Evolutionary conservation across 805 yeast species (phyloP).

Genomic region (Sporopachydermia quercuum): DNA sequence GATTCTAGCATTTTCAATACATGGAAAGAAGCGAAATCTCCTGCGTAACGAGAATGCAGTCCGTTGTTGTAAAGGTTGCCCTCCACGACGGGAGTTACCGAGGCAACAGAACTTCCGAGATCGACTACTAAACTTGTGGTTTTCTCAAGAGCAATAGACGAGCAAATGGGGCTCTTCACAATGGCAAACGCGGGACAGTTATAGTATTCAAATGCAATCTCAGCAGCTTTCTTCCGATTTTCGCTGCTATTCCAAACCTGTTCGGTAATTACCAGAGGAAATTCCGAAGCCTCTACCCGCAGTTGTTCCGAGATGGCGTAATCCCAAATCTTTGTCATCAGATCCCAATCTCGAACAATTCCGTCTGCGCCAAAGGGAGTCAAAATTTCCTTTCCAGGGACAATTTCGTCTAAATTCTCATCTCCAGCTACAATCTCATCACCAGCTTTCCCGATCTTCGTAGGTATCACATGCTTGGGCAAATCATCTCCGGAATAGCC

Average conservation of each 20-base stretch:
- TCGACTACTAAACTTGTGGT: constrained; percentile 71
- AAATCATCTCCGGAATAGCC: constrained; percentile 6
- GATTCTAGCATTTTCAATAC: constrained; percentile 31
- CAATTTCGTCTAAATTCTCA: constrained; percentile 25
- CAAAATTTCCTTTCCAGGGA: constrained; percentile 17
- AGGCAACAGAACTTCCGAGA: constrained; percentile 53
- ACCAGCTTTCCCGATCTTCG: constrained; percentile 4
- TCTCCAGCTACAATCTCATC: constrained; percentile 19
- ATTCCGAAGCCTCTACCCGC: constrained; percentile 36
- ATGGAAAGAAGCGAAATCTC: constrained; percentile 67
- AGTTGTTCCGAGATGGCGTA: constrained; percentile 39
- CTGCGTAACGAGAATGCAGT: constrained; percentile 60
- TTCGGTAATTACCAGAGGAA: constrained; percentile 49
- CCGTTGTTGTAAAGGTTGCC: constrained; percentile 44
- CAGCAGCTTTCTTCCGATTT: constrained; percentile 41
- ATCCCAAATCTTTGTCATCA: constrained; percentile 50
- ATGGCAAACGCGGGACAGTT: constrained; percentile 66
- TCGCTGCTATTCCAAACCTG: constrained; percentile 56
- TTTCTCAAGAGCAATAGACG: constrained; percentile 33
- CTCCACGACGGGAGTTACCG: constrained; percentile 65
- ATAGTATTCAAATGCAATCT: constrained; percentile 60
- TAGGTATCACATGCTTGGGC: constrained; percentile 8
- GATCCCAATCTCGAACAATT: constrained; percentile 41
- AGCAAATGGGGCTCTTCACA: constrained; percentile 63
- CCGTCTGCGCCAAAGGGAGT: constrained; percentile 21